These are phyloP conservation scores for Spathaspora gorwiae DNA, from an alignment of 805 yeast genomes.

Conservation along the genomic window DNA sequence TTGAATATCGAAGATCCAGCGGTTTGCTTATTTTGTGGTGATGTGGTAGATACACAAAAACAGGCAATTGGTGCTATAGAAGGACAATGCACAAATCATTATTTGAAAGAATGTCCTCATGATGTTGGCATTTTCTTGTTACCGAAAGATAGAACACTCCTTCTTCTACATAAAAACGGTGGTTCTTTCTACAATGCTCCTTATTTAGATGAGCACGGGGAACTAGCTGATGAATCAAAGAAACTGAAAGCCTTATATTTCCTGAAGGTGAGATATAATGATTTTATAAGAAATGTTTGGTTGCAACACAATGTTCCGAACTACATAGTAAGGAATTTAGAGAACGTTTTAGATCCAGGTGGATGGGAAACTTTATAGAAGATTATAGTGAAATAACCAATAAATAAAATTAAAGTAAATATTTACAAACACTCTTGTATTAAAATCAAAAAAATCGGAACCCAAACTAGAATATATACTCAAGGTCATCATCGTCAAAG, in stretches of 20 bases:
- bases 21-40: conserved; percentile 79
- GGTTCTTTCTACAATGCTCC: conserved; percentile 88
- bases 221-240: conserved; percentile 67
- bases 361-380: conserved; percentile 86
- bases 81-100: conserved; percentile 83
- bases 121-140: conserved; percentile 68
- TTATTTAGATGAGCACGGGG: conserved; percentile 82
- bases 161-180: conserved; percentile 63
- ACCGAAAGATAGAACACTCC: conserved; percentile 62
- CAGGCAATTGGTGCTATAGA: conserved; percentile 46
- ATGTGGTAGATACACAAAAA: conserved; percentile 62
- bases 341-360: conserved; percentile 76
- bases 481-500: conserved; percentile 4
- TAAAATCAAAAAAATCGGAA: not conserved
- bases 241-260: conserved; percentile 70
- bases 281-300: conserved; percentile 66
- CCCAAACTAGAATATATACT: not conserved
- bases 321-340: conserved; percentile 72
- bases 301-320: conserved; percentile 75
- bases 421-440: no score
- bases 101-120: conserved; percentile 55
- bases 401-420: no score
- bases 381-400: no score
- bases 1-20: conserved; percentile 64
- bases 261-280: conserved; percentile 57